These are phyloP conservation scores for Lizanozyma gosingica DNA, from an alignment of 1,139 yeast genomes.

Conservation along the genomic window DNA sequence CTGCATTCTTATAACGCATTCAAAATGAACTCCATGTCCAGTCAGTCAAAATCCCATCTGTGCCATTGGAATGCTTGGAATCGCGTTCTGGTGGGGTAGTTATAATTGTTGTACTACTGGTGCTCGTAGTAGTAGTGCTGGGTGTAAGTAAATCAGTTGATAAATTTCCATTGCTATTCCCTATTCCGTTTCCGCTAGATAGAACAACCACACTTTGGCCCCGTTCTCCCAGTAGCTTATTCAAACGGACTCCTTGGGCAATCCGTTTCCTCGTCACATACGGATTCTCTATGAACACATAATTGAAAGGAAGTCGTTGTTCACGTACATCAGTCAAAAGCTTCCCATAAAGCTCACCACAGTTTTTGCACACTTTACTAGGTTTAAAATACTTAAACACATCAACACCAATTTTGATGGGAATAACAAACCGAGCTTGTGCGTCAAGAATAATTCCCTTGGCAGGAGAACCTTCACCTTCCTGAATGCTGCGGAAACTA, in stretches of 20 bases:
- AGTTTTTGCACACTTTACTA: conserved; percentile 30
- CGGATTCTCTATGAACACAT: conserved; percentile 32
- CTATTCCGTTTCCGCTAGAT: neutral
- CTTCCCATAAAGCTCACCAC: conserved; percentile 25
- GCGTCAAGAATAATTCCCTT: conserved; percentile 23
- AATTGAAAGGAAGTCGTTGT: conserved; percentile 13
- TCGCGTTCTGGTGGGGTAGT: conserved; percentile 1
- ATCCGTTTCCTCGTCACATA: conserved; percentile 10
- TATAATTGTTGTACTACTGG: neutral
- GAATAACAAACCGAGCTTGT: conserved; percentile 29
- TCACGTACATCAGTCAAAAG: conserved; percentile 16
- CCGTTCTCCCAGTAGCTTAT: neutral
- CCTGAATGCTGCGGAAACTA: neutral
- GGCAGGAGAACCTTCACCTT: conserved; percentile 5
- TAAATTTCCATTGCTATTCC: neutral
- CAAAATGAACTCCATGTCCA: conserved; percentile 43
- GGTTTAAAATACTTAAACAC: conserved; percentile 13
- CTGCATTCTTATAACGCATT: no score
- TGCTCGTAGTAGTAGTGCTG: neutral
- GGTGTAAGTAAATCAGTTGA: neutral
- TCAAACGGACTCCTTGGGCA: conserved; percentile 1
- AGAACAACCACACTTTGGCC: neutral
- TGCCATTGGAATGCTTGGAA: conserved; percentile 2
- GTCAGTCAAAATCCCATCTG: conserved; percentile 14
- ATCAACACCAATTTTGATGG: conserved; percentile 12